These are phyloP conservation scores for Stereocaulon alpinum DNA, from an alignment of 495 filamentous ascomycete species.

Conservation along the genomic window DNA sequence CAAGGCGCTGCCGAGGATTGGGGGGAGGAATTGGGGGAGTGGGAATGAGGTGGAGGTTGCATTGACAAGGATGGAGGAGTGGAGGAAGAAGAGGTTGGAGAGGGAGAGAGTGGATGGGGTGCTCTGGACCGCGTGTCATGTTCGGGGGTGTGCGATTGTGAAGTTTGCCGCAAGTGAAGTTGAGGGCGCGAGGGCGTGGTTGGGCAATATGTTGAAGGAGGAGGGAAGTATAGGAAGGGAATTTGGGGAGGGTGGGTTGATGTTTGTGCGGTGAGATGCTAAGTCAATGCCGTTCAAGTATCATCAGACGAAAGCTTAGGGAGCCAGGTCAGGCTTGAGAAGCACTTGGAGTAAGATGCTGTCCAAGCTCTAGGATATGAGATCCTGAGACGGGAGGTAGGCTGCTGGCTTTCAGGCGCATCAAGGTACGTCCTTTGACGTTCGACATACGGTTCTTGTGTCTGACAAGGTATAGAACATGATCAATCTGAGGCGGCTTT, in stretches of 20 bases:
- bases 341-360: too few species aligned
- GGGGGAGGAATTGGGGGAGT: conserved; percentile 61
- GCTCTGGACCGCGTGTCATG: conserved; percentile 63
- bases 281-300: too few species aligned
- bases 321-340: too few species aligned
- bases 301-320: too few species aligned
- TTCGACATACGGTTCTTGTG: too few species aligned
- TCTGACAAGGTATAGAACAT: too few species aligned
- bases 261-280: conserved; percentile 39
- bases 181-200: conserved; percentile 52
- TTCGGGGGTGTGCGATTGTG: conserved; percentile 39
- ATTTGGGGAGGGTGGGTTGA: conserved; percentile 54
- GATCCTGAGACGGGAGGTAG: too few species aligned
- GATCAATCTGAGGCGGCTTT: too few species aligned
- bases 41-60: neutral
- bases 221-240: conserved; percentile 47
- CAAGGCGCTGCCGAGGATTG: conserved; percentile 64
- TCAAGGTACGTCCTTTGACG: too few species aligned
- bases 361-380: too few species aligned
- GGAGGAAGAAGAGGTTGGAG: conserved; percentile 29
- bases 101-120: conserved; percentile 47
- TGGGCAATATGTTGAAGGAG: conserved; percentile 44
- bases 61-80: conserved; percentile 24
- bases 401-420: too few species aligned
- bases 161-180: conserved; percentile 66